Percentiles rank a stretch among this genome's conserved stretches.
These are phyloP conservation scores for Pythium oligandrum DNA, from an alignment of 352 stramenopile genomes.

Conservation along the genomic window DNA sequence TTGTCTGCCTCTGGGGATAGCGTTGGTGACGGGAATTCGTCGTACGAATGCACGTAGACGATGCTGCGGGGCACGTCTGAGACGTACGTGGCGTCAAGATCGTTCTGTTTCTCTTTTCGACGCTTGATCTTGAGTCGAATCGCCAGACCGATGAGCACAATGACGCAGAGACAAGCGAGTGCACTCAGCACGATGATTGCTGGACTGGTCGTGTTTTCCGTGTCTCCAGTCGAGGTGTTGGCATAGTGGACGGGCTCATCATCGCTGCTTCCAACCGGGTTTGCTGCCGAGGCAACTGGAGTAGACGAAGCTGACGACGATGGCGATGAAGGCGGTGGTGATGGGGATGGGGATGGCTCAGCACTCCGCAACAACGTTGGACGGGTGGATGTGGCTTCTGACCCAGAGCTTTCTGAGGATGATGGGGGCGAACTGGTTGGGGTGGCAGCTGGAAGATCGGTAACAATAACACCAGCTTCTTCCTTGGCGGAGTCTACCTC, in stretches of 20 bases:
- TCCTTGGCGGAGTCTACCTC: not conserved
- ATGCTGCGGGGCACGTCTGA: slow-evolving; percentile 16
- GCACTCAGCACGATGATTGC: slow-evolving; percentile 22
- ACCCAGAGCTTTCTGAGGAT: too few species aligned
- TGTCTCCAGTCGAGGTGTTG: slow-evolving; percentile 6
- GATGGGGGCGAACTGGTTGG: too few species aligned
- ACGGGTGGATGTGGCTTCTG: too few species aligned
- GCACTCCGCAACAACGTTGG: too few species aligned
- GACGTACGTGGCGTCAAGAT: slow-evolving; percentile 16
- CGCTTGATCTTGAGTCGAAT: slow-evolving; percentile 22
- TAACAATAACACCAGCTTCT: slow-evolving; percentile 4
- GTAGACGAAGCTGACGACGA: not conserved
- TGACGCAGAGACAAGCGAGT: slow-evolving; percentile 15
- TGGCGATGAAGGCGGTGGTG: slow-evolving; percentile 5
- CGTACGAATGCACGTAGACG: slow-evolving; percentile 20
- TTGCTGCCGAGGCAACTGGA: not conserved
- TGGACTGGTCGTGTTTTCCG: slow-evolving; percentile 16
- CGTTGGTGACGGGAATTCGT: slow-evolving; percentile 12
- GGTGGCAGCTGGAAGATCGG: not conserved
- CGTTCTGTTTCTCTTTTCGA: slow-evolving; percentile 14
- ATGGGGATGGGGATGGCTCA: not conserved
- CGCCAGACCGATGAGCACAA: slow-evolving; percentile 24
- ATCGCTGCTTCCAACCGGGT: slow-evolving; percentile 1
- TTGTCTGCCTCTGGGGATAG: slow-evolving; percentile 16
- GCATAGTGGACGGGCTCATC: slow-evolving; percentile 7